Conservation (phyloP, 129 eudicot species). For the Flaveria robusta region DNA sequence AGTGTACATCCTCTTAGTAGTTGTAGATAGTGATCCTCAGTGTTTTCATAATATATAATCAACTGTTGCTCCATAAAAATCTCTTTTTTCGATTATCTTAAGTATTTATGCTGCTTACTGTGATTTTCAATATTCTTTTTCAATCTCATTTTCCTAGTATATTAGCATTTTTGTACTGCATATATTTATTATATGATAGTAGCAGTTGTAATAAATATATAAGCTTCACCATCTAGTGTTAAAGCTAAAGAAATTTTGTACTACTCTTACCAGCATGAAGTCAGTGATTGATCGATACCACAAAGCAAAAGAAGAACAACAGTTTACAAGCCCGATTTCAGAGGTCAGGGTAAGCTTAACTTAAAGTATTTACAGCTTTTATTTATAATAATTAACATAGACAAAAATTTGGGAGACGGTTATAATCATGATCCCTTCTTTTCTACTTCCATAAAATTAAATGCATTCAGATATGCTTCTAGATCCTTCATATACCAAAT, state of each 20-base stretch:
- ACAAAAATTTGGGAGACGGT: neutral
- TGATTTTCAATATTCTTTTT: too few species aligned
- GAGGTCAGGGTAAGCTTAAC: conserved; percentile 66
- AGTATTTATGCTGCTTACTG: too few species aligned
- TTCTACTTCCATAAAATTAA: too few species aligned
- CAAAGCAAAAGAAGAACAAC: conserved; percentile 72
- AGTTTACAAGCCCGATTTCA: conserved; percentile 53
- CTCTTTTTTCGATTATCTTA: too few species aligned
- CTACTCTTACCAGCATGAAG: conserved; percentile 65
- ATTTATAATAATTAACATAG: neutral
- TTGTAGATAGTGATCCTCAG: neutral
- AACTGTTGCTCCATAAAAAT: too few species aligned
- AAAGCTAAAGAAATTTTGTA: conserved; percentile 26
- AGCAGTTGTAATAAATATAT: neutral
- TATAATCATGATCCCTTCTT: too few species aligned
- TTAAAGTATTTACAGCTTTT: neutral
- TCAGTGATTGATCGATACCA: conserved; percentile 78
- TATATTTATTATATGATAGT: neutral
- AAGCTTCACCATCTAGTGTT: neutral
- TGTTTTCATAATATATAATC: neutral
- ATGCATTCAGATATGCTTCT: too few species aligned
- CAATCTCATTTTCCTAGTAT: neutral
- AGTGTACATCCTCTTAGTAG: neutral
- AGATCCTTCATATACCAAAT: too few species aligned
- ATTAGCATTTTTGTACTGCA: neutral